Base-by-base conservation (phyloP, 176 grass and related monocot species). In the Oryza punctata region DNA sequence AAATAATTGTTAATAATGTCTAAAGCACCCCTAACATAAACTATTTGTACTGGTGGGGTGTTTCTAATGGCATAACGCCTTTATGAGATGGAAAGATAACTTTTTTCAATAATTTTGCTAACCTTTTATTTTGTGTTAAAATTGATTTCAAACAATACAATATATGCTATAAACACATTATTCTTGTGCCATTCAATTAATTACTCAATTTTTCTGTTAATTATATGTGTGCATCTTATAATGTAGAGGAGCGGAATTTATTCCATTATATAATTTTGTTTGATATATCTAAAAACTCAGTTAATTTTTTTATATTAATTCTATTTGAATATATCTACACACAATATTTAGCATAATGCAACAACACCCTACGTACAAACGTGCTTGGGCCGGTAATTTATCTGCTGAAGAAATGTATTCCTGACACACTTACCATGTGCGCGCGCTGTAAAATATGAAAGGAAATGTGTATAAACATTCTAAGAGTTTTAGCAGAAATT, bases 11-110 rank as follows among this genome's bases (percentile, higher is more conserved):
- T 81, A 65, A 76, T 70, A 63, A 47, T 23, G 29, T 18, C 24
- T 63, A 81, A 73, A 64, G 70, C 32, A 47, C 44, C 23, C 37
- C 18, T 47, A 52, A 2, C 27, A 45, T 69, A 67, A 83, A 73
- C 29, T 64, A 70, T 49, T 2, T 50, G 7, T 64, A 70, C 45
- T 4, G 37, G 4, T 50, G 27, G 2, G 33, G 65, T 82, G 79
- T 80, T 43, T 41, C 67, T 50, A 78, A 49, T 38, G 65, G 65
- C 26, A 74, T 15, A 13, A 0, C 2, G 65, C 24, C 63, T 40
- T 76, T 57, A 44, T 40, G 23, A 74, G 41, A 66, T 79, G 41
- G 57, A 40, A 70, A 72, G 19, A 25, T 28, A 3, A 35, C n/a
- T 44, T 83, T 41, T 70, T 25, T 33, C 10, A 41, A 65, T 46